Conservation (phyloP, 106 monocot species). For the Allium sativum region DNA sequence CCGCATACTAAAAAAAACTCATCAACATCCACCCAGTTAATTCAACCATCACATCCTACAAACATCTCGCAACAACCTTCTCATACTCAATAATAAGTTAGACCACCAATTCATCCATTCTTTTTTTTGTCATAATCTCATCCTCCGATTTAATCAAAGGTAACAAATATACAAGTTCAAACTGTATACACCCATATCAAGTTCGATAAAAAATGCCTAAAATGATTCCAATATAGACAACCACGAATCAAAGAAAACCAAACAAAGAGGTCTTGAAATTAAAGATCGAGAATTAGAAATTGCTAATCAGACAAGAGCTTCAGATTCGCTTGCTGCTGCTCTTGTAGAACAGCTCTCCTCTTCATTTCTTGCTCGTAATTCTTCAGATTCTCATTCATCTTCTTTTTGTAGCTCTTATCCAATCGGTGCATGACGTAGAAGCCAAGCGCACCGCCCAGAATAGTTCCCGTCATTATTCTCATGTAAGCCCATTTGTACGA, state of each 20-base stretch:
- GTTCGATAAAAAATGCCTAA: constrained; percentile 11
- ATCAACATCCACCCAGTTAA: too few species aligned
- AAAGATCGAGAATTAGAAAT: constrained; percentile 2
- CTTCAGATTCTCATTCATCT: constrained; percentile 63
- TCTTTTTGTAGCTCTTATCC: constrained; percentile 78
- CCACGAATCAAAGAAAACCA: not conserved
- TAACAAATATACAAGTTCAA: too few species aligned
- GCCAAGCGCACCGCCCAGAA: constrained; percentile 72
- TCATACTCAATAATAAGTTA: too few species aligned
- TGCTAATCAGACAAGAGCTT: constrained; percentile 9
- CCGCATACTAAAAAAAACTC: too few species aligned
- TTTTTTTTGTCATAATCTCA: too few species aligned
- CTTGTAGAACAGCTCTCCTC: constrained; percentile 19
- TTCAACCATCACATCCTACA: too few species aligned
- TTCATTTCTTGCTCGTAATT: constrained; percentile 56
- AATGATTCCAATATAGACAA: not conserved
- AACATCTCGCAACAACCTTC: too few species aligned
- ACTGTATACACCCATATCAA: not conserved
- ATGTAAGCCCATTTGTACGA: constrained; percentile 50
- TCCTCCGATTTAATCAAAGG: too few species aligned
- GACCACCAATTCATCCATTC: too few species aligned
- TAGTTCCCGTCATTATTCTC: constrained; percentile 73
- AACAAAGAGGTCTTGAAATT: not conserved
- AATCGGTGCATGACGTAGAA: constrained; percentile 87
- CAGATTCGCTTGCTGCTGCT: constrained; percentile 10